Conservation (phyloP, 2,329 filamentous ascomycete genomes). For the Alternaria panax region DNA sequence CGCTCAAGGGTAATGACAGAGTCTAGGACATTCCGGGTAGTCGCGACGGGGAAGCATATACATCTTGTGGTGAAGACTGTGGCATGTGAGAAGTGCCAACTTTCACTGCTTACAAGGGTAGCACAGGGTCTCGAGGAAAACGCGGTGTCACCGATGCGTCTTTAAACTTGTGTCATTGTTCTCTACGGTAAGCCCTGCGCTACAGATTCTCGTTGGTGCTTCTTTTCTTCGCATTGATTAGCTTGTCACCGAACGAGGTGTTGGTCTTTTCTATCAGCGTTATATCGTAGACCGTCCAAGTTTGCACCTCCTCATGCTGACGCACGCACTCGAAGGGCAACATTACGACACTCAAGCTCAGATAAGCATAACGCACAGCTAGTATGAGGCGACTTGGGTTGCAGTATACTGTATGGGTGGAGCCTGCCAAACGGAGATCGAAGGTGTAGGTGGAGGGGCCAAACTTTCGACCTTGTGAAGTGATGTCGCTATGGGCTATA, state of each 20-base stretch:
- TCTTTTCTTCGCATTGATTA: neutral
- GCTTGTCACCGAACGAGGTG: neutral
- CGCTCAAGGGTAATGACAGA: no score
- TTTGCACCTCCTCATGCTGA: neutral
- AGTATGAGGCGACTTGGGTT: slow-evolving; percentile 2
- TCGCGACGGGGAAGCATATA: neutral
- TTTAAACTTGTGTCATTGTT: neutral
- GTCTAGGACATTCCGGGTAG: neutral
- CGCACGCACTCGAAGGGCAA: slow-evolving; percentile 1
- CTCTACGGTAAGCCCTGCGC: neutral
- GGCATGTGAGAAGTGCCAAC: neutral
- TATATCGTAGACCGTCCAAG: neutral
- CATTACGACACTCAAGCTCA: slow-evolving; percentile 1
- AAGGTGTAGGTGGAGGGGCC: slow-evolving; percentile 2
- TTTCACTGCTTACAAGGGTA: neutral
- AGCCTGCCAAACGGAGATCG: slow-evolving; percentile 2
- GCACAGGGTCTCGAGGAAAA: neutral
- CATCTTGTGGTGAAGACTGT: neutral
- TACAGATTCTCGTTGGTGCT: neutral
- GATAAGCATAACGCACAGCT: slow-evolving; percentile 1
- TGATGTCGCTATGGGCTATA: neutral
- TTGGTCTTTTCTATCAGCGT: slow-evolving; percentile 2
- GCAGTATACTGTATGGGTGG: slow-evolving; percentile 2
- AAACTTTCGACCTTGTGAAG: slow-evolving; percentile 1
- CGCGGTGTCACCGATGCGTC: neutral